A percentile compares a stretch with the other conserved stretches of the same genome.
These are phyloP conservation scores for Apiotrichum mycotoxinovorans DNA, from an alignment of 1,284 basidiomycete species.

Conservation along the genomic window DNA sequence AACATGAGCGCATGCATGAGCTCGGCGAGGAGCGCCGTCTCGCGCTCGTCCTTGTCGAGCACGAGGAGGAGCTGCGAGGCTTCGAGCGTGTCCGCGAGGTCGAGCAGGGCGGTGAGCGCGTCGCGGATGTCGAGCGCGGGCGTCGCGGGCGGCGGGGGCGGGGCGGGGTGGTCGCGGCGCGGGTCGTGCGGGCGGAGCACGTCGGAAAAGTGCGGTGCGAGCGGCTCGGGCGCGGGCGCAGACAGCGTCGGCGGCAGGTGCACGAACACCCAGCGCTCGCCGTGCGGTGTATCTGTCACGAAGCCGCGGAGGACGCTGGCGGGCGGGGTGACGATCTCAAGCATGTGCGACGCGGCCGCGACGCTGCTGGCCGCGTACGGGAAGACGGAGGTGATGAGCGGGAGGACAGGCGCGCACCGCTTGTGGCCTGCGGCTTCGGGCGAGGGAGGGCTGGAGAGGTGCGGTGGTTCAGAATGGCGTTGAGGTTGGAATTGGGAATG, in stretches of 20 bases:
- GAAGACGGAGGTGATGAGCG: slow-evolving; percentile 43
- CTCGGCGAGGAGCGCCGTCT: slow-evolving; percentile 39
- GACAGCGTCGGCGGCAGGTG: slow-evolving; percentile 34
- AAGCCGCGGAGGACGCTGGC: slow-evolving; percentile 40
- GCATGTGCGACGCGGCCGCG: slow-evolving; percentile 27
- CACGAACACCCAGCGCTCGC: slow-evolving; percentile 40
- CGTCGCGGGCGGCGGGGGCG: background rate
- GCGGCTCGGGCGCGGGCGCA: slow-evolving; percentile 23
- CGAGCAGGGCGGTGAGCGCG: slow-evolving; percentile 45
- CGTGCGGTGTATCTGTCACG: slow-evolving; percentile 29
- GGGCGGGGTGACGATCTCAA: slow-evolving; percentile 48
- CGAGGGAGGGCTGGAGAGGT: background rate
- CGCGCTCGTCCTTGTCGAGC: slow-evolving; percentile 41
- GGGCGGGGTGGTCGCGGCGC: slow-evolving; percentile 29
- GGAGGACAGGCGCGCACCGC: slow-evolving; percentile 25
- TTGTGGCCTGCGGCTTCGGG: background rate
- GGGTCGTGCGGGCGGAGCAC: slow-evolving; percentile 44
- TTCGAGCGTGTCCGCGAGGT: slow-evolving; percentile 45
- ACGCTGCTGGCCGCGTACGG: slow-evolving; percentile 35
- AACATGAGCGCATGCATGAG: slow-evolving; percentile 49
- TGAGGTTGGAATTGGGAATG: no score
- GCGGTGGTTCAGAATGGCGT: background rate
- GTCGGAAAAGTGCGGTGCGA: slow-evolving; percentile 44
- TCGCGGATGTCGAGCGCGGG: slow-evolving; percentile 44
- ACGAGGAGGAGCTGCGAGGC: slow-evolving; percentile 42